Evolutionary conservation across 75 land plant genomes (phyloP).

Genomic region (Ceratopteris richardii): DNA sequence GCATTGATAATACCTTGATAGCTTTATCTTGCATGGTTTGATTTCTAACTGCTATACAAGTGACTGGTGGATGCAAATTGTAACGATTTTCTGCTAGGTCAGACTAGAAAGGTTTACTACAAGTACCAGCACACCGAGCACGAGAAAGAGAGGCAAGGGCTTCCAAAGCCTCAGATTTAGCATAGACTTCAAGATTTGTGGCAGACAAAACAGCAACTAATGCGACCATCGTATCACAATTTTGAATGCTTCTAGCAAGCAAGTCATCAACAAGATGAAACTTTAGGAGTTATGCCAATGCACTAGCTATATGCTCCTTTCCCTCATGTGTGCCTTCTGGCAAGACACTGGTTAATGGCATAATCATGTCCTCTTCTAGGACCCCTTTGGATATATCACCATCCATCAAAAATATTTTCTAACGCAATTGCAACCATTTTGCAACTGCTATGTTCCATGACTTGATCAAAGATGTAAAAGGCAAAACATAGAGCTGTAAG

Average conservation of each 20-base stretch:
- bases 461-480: constrained; percentile 53
- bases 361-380: constrained; percentile 67
- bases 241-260: constrained; percentile 64
- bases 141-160: constrained; percentile 78
- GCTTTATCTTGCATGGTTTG: constrained; percentile 79
- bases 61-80: constrained; percentile 63
- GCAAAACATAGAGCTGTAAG: constrained; percentile 81
- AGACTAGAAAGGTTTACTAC: constrained; percentile 57
- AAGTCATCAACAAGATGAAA: constrained; percentile 45
- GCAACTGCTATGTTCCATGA: constrained; percentile 62
- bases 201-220: constrained; percentile 62
- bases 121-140: constrained; percentile 36
- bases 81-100: constrained; percentile 69
- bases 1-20: constrained; percentile 75
- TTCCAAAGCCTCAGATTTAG: constrained; percentile 77
- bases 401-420: constrained; percentile 80
- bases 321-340: constrained; percentile 69
- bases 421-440: constrained; percentile 68
- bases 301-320: constrained; percentile 84
- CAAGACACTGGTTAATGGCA: constrained; percentile 73
- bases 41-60: too few species aligned
- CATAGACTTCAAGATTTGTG: constrained; percentile 37
- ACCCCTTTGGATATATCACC: constrained; percentile 54
- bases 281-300: constrained; percentile 65
- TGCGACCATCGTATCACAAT: constrained; percentile 78